Conservation (phyloP, 345 rosid genomes). For the Linum trigynum region DNA sequence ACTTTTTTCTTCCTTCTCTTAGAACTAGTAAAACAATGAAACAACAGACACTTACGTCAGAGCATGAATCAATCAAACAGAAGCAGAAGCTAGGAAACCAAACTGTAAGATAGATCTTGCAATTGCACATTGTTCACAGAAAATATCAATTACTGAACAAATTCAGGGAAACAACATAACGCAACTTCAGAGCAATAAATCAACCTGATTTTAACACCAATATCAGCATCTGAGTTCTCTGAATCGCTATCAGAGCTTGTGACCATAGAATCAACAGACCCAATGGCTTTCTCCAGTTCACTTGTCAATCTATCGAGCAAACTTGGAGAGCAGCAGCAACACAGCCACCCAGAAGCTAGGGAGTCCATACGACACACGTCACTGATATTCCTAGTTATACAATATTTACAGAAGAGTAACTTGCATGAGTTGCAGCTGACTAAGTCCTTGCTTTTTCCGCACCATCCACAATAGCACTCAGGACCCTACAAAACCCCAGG, state of each 20-base stretch:
- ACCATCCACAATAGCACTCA: constrained; percentile 86
- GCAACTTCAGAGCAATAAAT: neutral
- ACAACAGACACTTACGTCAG: constrained; percentile 13
- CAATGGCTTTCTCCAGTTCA: constrained; percentile 69
- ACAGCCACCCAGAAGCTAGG: constrained; percentile 68
- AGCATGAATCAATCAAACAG: constrained; percentile 11
- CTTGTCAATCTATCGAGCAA: constrained; percentile 51
- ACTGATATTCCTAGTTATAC: constrained; percentile 72
- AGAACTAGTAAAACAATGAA: constrained; percentile 30
- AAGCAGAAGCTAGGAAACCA: neutral
- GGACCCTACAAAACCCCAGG: constrained; percentile 43
- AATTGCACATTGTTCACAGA: neutral
- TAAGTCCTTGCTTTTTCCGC: constrained; percentile 60
- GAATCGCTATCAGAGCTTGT: constrained; percentile 64
- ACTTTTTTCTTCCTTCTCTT: constrained; percentile 73
- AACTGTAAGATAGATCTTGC: neutral
- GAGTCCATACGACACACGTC: constrained; percentile 55
- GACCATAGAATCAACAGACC: constrained; percentile 24
- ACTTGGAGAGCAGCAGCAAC: constrained; percentile 78
- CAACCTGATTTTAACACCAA: constrained; percentile 44
- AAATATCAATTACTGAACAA: neutral
- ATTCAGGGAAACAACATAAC: neutral
- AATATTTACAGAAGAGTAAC: constrained; percentile 54
- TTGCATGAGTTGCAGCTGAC: constrained; percentile 74
- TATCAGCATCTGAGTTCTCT: constrained; percentile 56